A percentile compares a stretch with the other conserved stretches of the same genome.
phyloP scores from a whole-genome alignment of 1,284 basidiomycete species.

The Tilletia walkeri region DNA sequence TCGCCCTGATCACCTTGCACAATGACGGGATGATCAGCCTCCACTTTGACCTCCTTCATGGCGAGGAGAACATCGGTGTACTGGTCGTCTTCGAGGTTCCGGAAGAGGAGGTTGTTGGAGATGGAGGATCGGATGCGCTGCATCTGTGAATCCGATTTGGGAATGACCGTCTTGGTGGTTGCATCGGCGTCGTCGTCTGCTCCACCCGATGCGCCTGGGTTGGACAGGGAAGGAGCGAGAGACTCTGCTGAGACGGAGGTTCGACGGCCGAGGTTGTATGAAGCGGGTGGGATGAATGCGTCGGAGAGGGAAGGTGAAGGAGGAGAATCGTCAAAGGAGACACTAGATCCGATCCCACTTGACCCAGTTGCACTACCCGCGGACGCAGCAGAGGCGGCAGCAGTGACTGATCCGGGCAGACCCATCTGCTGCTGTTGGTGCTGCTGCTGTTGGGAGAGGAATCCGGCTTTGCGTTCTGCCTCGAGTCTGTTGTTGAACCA shows the following conservation, averaged over 20 bases:
- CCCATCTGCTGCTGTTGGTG: not conserved
- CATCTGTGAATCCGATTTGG: conserved; percentile 81
- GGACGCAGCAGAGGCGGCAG: not conserved
- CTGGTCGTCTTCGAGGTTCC: conserved; percentile 94
- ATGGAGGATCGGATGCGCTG: conserved; percentile 83
- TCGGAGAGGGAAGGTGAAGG: conserved; percentile 2
- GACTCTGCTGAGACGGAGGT: conserved; percentile 97
- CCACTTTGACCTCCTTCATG: conserved; percentile 83
- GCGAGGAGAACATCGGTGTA: conserved; percentile 86
- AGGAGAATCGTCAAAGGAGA: conserved; percentile 15
- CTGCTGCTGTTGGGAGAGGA: conserved; percentile 15
- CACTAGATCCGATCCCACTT: not conserved
- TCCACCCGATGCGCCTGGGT: conserved; percentile 60
- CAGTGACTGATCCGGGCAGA: too few species aligned
- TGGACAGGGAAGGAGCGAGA: conserved; percentile 66
- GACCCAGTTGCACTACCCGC: conserved; percentile 1
- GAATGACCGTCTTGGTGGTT: conserved; percentile 60
- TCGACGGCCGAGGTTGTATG: conserved; percentile 79
- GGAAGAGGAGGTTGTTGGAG: conserved; percentile 86
- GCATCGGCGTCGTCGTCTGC: conserved; percentile 34
- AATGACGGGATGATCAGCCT: conserved; percentile 78
- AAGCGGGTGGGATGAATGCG: conserved; percentile 56
- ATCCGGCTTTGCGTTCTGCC: conserved; percentile 65
- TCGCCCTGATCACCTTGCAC: conserved; percentile 95
- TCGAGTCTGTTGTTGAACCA: conserved; percentile 89